These are phyloP conservation scores for Monosporascus cannonballus DNA, from an alignment of 2,329 filamentous ascomycete genomes.

Conservation along the genomic window DNA sequence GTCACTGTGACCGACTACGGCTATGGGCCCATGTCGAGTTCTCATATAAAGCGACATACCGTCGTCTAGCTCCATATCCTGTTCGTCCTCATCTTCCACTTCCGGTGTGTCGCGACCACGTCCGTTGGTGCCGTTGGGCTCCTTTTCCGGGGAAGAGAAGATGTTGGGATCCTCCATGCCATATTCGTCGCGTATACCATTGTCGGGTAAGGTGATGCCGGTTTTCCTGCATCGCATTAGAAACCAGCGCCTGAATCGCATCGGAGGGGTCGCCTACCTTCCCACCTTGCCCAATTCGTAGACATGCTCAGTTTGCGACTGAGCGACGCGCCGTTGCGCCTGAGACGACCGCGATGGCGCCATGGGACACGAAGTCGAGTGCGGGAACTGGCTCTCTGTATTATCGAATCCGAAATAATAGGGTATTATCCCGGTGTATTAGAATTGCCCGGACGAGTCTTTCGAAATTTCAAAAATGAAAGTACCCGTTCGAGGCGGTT, in stretches of 20 bases:
- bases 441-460: too few species aligned
- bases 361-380: conserved; percentile 21
- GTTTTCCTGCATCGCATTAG: conserved; percentile 67
- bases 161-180: conserved; percentile 84
- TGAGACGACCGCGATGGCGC: conserved; percentile 27
- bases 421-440: too few species aligned
- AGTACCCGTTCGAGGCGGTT: too few species aligned
- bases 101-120: conserved; percentile 18
- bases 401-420: not conserved
- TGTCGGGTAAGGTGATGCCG: conserved; percentile 73
- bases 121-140: conserved; percentile 21
- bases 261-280: conserved; percentile 30
- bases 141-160: conserved; percentile 78
- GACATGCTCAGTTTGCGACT: conserved; percentile 38
- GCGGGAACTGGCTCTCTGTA: not conserved
- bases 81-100: conserved; percentile 30
- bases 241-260: not conserved
- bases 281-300: conserved; percentile 45
- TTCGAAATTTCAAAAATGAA: too few species aligned
- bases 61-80: conserved; percentile 48
- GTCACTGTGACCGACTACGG: too few species aligned
- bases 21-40: too few species aligned
- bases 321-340: conserved; percentile 29
- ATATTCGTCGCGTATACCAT: conserved; percentile 78
- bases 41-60: conserved; percentile 32